Evolutionary conservation across 2,329 filamentous ascomycete species (phyloP).

Genomic region (Penicillium sclerotigenum): DNA sequence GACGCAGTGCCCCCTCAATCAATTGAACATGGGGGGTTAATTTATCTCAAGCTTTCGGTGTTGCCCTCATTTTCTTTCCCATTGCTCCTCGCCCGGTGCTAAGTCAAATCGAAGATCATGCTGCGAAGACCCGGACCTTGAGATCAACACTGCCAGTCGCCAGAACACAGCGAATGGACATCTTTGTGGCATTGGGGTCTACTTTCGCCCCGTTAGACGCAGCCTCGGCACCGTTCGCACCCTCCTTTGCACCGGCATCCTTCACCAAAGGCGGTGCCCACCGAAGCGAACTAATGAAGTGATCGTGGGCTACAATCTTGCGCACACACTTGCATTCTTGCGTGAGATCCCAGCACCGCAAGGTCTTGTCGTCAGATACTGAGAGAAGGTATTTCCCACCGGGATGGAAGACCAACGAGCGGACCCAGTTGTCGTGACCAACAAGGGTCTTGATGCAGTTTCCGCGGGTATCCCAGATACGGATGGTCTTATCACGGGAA

Average conservation of each 20-base stretch:
- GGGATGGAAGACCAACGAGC: constrained; percentile 81
- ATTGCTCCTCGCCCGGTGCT: background rate
- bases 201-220: constrained; percentile 17
- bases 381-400: constrained; percentile 86
- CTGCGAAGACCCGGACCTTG: constrained; percentile 48
- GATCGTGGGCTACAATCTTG: constrained; percentile 69
- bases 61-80: background rate
- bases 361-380: constrained; percentile 83
- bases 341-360: constrained; percentile 88
- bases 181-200: constrained; percentile 49
- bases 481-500: constrained; percentile 84
- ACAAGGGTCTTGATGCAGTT: constrained; percentile 78
- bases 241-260: constrained; percentile 15
- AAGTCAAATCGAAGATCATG: constrained; percentile 9
- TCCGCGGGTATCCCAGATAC: constrained; percentile 81
- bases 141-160: constrained; percentile 80
- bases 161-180: constrained; percentile 69
- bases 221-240: constrained; percentile 16
- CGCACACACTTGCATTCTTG: constrained; percentile 92
- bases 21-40: background rate
- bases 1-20: constrained; percentile 7
- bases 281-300: constrained; percentile 80
- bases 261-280: constrained; percentile 63
- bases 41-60: background rate
- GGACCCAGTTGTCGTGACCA: constrained; percentile 94